Evolutionary conservation across 2,329 filamentous ascomycete species (phyloP).

Genomic region (Dothidotthia symphoricarpi): DNA sequence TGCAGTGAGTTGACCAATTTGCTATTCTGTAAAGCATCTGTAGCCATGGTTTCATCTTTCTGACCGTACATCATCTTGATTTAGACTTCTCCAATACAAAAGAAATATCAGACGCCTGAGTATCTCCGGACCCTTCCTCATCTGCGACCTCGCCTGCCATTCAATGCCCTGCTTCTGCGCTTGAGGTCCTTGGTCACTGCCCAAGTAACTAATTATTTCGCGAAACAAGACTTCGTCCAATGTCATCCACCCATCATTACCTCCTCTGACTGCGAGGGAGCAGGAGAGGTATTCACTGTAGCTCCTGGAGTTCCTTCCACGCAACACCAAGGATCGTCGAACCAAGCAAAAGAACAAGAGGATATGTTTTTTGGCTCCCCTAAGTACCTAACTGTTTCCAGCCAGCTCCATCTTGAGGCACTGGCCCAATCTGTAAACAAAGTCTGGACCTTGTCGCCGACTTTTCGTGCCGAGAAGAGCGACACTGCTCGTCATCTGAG

Average conservation of each 20-base stretch:
- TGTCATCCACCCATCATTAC: slow-evolving; percentile 93
- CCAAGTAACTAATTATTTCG: slow-evolving; percentile 73
- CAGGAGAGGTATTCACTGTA: slow-evolving; percentile 86
- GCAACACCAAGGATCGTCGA: slow-evolving; percentile 10
- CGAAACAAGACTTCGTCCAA: slow-evolving; percentile 68
- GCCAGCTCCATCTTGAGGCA: slow-evolving; percentile 91
- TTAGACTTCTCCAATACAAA: slow-evolving; percentile 88
- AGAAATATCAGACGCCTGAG: slow-evolving; percentile 90
- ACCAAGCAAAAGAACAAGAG: slow-evolving; percentile 27
- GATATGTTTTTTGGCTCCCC: slow-evolving; percentile 72
- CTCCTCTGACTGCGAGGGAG: slow-evolving; percentile 95
- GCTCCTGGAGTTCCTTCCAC: slow-evolving; percentile 28
- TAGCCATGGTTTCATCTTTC: slow-evolving; percentile 3
- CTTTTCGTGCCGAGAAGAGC: slow-evolving; percentile 80
- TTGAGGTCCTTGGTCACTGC: slow-evolving; percentile 79
- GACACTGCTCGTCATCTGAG: slow-evolving; percentile 91
- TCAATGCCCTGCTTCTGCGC: slow-evolving; percentile 76
- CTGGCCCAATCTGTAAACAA: slow-evolving; percentile 82
- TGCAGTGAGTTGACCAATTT: slow-evolving; percentile 58
- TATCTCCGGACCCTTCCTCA: slow-evolving; percentile 87
- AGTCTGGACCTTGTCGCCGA: slow-evolving; percentile 92
- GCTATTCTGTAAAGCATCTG: slow-evolving; percentile 1
- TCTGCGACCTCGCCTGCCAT: slow-evolving; percentile 75
- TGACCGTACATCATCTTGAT: slow-evolving; percentile 17
- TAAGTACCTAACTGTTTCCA: slow-evolving; percentile 96